phyloP scores from a whole-genome alignment of 768 basidiomycete species.

The Mycena epipterygia region DNA sequence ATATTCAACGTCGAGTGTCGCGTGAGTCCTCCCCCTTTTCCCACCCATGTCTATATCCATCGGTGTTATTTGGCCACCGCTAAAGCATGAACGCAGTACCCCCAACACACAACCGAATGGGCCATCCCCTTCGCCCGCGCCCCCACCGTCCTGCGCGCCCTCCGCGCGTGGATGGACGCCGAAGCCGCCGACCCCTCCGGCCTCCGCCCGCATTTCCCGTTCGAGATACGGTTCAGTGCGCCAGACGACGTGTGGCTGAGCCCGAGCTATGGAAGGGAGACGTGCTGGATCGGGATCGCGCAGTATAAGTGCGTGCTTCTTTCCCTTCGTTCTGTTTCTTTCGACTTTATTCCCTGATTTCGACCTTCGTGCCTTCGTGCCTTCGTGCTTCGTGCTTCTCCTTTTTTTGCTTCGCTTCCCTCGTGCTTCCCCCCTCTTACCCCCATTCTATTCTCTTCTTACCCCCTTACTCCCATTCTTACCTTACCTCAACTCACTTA shows the following conservation, averaged over 20 bases:
- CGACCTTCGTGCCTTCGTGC: too few species aligned
- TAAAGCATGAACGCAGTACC: too few species aligned
- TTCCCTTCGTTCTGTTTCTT: neutral
- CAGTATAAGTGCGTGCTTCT: conserved; percentile 82
- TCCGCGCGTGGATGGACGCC: conserved; percentile 78
- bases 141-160: conserved; percentile 75
- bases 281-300: conserved; percentile 94
- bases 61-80: too few species aligned
- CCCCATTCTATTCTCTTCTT: too few species aligned
- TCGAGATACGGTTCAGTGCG: conserved; percentile 92
- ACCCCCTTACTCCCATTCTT: neutral
- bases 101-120: conserved; percentile 97
- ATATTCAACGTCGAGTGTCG: conserved; percentile 96
- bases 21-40: conserved; percentile 55
- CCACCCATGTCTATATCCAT: conserved; percentile 25
- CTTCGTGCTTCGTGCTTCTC: too few species aligned
- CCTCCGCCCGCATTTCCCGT: conserved; percentile 89
- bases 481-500: conserved; percentile 1
- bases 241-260: conserved; percentile 95
- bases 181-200: conserved; percentile 80
- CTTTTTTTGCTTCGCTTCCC: too few species aligned
- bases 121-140: conserved; percentile 84
- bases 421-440: too few species aligned
- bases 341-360: neutral
- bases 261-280: conserved; percentile 82